phyloP scores from a whole-genome alignment of 257 asterid genomes.

The Rehmannia glutinosa region DNA sequence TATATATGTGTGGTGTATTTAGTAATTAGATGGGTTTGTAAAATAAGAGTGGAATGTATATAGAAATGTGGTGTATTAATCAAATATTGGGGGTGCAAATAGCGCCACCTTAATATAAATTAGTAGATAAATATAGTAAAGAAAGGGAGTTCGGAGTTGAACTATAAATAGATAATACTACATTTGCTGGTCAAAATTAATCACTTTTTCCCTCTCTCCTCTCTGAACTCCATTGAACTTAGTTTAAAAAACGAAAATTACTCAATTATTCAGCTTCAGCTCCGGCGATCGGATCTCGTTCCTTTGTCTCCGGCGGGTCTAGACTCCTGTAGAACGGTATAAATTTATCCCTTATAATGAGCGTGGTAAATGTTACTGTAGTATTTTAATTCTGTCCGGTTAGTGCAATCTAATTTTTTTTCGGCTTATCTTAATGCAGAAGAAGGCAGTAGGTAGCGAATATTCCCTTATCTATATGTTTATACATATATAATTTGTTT shows the following conservation, averaged over 20 bases:
- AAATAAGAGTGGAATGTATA: too few species aligned
- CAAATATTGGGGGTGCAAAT: too few species aligned
- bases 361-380: neutral
- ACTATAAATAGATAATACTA: too few species aligned
- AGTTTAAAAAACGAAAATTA: neutral
- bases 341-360: neutral
- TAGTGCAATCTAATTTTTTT: neutral
- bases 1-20: too few species aligned
- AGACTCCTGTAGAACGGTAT: slow-evolving; percentile 8
- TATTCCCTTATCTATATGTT: neutral
- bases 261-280: slow-evolving; percentile 2
- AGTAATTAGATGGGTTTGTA: too few species aligned
- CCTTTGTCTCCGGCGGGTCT: neutral
- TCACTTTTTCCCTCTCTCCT: neutral
- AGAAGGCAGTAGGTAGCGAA: neutral
- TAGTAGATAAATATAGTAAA: too few species aligned
- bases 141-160: too few species aligned
- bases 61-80: too few species aligned
- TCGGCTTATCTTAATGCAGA: neutral
- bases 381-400: neutral
- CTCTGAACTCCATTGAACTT: neutral
- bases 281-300: slow-evolving; percentile 25
- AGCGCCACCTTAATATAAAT: too few species aligned
- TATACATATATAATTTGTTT: neutral
- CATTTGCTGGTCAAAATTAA: too few species aligned